phyloP scores from a whole-genome alignment of 352 stramenopile species.

The Globisporangium iwayamae region DNA sequence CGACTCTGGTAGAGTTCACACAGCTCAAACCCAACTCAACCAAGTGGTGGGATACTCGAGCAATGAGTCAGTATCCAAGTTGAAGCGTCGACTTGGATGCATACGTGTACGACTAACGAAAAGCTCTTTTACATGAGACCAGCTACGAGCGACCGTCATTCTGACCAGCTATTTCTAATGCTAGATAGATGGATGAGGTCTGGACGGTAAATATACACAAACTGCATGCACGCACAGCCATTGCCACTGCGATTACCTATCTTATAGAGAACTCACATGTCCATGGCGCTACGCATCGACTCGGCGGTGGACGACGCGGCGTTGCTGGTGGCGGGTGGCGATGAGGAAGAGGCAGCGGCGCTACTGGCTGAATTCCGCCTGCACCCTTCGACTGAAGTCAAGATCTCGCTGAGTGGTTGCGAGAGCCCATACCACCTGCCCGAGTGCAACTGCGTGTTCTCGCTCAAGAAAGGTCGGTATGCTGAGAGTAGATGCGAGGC shows the following conservation, averaged over 20 bases:
- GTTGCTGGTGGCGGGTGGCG: neutral
- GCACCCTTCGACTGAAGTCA: conserved; percentile 21
- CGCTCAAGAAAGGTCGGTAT: conserved; percentile 49
- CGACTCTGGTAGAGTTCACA: conserved; percentile 8
- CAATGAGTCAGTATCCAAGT: too few relatives aligned
- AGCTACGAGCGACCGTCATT: neutral
- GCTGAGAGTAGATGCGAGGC: conserved; percentile 41
- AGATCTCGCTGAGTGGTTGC: conserved; percentile 30
- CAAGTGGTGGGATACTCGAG: neutral
- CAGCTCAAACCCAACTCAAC: neutral
- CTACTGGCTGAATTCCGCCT: conserved; percentile 12
- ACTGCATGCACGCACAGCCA: neutral
- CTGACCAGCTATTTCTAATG: neutral
- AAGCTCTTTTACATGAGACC: too few relatives aligned
- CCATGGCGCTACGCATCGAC: neutral
- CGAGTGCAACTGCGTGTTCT: conserved; percentile 42
- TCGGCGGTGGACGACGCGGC: neutral
- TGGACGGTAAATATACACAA: neutral
- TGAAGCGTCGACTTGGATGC: neutral
- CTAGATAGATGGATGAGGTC: neutral
- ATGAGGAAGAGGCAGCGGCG: conserved; percentile 2
- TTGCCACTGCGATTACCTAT: too few relatives aligned
- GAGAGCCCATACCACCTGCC: conserved; percentile 17
- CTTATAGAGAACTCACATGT: neutral
- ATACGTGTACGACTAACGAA: too few relatives aligned